Evolutionary conservation across 768 basidiomycete species (phyloP), one percentile per base, ranked within the genome.

Genomic region (Leucocoprinus leucothites): DNA sequence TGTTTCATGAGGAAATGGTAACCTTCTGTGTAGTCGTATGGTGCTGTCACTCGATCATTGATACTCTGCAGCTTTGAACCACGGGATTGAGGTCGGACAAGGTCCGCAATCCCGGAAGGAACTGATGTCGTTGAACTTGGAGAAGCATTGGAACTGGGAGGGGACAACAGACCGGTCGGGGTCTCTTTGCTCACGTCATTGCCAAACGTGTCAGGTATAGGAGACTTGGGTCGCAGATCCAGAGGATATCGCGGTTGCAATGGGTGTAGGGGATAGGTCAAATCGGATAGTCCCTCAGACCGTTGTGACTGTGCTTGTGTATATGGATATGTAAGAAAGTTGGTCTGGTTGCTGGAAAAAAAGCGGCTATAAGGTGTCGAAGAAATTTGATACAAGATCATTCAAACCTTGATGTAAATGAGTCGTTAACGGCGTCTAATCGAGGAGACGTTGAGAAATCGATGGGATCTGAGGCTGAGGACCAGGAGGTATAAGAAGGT

Each of bases 1-100:
- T 94, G 90, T 73, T 93, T 91, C 93, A 98, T 98, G 61, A 98
- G 76, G 68, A 90, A 91, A 68, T 97, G 96, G 67, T 98, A 98
- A 19, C 94, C 94, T 74, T 97, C 89, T 14, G 93, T 96, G 64
- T 98, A 97, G 67, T 96, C 94, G 65, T 94, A 96, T 3, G 93
- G 89, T 64, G 81, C 77, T 14, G 85, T 82, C 43, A 86, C 78
- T 81, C 84, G 67, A 72, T 83, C 77, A 75, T 78, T 73, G 75
- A 90, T 71, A 74, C 80, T 73, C 74, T 85, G 78, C 57, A 81
- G 64, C 59, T 75, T 71, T 3, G 74, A 75, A 26, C 67, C 64
- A 51, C 65, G 60, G 9, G 71, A 65, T 28, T 65, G 63, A 5
- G 61, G 65, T 21, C 63, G 58, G 16, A 64, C 57, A 45, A 68